These are phyloP conservation scores for Aspergillus quadricinctus DNA, from an alignment of 2,329 filamentous ascomycete species.

Conservation along the genomic window DNA sequence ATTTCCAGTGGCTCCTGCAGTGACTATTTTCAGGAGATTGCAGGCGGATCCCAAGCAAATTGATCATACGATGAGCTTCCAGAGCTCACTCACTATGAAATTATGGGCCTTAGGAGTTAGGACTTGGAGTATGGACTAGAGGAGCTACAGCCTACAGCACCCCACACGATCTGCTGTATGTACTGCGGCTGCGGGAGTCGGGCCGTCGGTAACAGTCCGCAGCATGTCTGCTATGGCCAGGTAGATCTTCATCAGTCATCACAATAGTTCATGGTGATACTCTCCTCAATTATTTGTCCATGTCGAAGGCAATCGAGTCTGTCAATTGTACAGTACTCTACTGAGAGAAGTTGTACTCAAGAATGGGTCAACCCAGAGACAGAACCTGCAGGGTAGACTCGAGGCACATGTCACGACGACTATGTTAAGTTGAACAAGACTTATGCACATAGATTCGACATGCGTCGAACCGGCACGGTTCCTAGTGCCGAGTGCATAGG, in stretches of 20 bases:
- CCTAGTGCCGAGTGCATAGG: not conserved
- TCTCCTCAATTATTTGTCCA: not conserved
- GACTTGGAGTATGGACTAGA: not conserved
- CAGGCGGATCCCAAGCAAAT: not conserved
- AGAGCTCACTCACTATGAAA: not conserved
- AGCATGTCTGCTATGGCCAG: not conserved
- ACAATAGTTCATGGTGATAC: not conserved
- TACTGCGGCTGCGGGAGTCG: slow-evolving; percentile 23
- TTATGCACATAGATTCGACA: not conserved
- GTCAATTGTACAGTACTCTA: not conserved
- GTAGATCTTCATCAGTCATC: not conserved
- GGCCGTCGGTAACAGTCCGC: slow-evolving; percentile 20
- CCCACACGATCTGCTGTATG: slow-evolving; percentile 23
- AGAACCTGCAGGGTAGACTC: not conserved
- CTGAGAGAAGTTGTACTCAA: not conserved
- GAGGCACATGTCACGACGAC: not conserved
- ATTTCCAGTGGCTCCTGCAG: not conserved
- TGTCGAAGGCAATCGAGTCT: not conserved
- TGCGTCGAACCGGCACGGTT: not conserved
- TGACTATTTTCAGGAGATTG: not conserved
- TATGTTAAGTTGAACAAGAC: not conserved
- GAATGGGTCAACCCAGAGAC: not conserved
- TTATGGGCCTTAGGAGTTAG: no score
- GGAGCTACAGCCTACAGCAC: not conserved
- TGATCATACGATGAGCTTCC: not conserved